phyloP scores from a whole-genome alignment of 2,329 filamentous ascomycete genomes.

The Colletotrichum noveboracense region DNA sequence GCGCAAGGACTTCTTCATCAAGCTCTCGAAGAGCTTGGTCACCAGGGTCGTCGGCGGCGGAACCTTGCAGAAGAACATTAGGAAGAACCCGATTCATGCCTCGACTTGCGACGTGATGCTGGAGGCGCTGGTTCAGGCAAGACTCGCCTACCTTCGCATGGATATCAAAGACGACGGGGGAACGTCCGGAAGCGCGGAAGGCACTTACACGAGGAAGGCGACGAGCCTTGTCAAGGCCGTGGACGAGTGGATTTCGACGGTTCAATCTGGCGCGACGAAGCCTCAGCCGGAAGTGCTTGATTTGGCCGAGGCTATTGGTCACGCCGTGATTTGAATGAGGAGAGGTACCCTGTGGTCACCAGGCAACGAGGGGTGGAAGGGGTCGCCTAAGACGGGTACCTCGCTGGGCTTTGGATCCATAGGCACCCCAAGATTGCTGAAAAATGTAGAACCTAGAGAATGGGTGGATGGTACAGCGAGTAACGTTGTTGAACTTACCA shows the following conservation, averaged over 20 bases:
- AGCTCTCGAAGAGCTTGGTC: not conserved
- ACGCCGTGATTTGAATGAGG: not conserved
- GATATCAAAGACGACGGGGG: not conserved
- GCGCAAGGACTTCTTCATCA: not conserved
- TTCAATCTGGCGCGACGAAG: not conserved
- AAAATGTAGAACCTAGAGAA: not conserved
- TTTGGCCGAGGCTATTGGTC: not conserved
- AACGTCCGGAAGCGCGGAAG: not conserved
- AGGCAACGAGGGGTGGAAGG: not conserved
- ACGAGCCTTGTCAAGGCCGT: not conserved
- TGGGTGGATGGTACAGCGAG: fast-evolving
- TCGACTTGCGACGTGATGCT: not conserved
- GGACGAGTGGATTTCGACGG: not conserved
- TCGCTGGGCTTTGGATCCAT: not conserved
- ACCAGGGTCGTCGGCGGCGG: not conserved
- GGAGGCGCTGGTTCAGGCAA: not conserved
- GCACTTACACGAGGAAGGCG: not conserved
- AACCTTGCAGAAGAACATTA: not conserved
- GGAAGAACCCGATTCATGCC: not conserved
- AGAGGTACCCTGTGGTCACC: not conserved
- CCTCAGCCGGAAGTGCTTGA: not conserved
- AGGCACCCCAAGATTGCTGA: not conserved
- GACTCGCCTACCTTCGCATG: not conserved
- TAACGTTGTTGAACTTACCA: not conserved
- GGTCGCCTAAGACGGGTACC: not conserved